Conservation (phyloP, 1,284 basidiomycete species). For the Ceratobasidium sp. region DNA sequence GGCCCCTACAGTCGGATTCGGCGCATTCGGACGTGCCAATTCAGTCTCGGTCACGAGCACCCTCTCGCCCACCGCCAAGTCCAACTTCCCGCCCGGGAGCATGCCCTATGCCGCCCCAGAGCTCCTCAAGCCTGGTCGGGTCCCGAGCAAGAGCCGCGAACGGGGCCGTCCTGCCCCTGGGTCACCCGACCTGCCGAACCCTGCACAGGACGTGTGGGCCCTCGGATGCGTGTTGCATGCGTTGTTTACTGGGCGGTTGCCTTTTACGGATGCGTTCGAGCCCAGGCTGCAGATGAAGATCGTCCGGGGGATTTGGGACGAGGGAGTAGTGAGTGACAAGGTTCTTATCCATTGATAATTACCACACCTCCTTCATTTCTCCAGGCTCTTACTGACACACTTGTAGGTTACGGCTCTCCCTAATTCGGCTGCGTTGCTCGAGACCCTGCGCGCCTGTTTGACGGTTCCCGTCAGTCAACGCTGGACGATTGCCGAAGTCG, state of each 20-base stretch:
- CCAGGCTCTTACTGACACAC: not conserved
- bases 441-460: slow-evolving; percentile 77
- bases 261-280: slow-evolving; percentile 87
- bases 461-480: slow-evolving; percentile 63
- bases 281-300: slow-evolving; percentile 91
- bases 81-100: slow-evolving; percentile 77
- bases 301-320: slow-evolving; percentile 69
- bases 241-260: slow-evolving; percentile 78
- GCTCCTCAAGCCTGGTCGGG: slow-evolving; percentile 56
- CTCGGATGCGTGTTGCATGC: slow-evolving; percentile 87
- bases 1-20: not conserved
- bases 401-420: slow-evolving; percentile 65
- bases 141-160: slow-evolving; percentile 26
- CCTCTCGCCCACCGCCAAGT: slow-evolving; percentile 41
- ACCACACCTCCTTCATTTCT: not conserved
- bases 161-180: not conserved
- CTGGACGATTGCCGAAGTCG: slow-evolving; percentile 78
- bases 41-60: slow-evolving; percentile 27
- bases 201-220: slow-evolving; percentile 94
- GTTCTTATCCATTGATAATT: slow-evolving; percentile 2
- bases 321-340: slow-evolving; percentile 26
- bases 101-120: slow-evolving; percentile 89
- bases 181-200: slow-evolving; percentile 51
- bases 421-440: slow-evolving; percentile 66
- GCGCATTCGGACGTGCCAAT: slow-evolving; percentile 13